Percentiles rank a stretch among this genome's conserved stretches.
Conservation (phyloP, 306 rosid genomes). For the Quercus gilva region DNA sequence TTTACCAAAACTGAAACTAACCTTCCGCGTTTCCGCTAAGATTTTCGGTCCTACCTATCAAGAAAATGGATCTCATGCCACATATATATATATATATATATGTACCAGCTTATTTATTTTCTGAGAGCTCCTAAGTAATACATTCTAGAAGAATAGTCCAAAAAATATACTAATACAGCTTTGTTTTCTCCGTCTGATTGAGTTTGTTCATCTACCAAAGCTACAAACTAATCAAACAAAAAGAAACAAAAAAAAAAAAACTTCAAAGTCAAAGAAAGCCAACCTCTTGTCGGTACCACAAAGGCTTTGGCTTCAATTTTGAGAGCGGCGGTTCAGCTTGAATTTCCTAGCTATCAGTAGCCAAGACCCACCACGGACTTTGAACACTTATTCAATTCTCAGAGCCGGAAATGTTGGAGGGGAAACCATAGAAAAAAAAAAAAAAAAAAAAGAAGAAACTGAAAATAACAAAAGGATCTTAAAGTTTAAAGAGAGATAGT, state of each 20-base stretch:
- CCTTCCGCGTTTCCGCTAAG: conserved; percentile 8
- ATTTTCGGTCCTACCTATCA: conserved; percentile 31
- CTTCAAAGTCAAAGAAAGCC: conserved; percentile 22
- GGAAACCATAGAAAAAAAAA: background rate
- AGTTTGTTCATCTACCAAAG: conserved; percentile 75
- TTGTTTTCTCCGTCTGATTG: conserved; percentile 59
- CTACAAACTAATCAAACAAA: conserved; percentile 21
- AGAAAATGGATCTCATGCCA: background rate
- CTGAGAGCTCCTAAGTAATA: conserved; percentile 12
- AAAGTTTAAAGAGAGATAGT: background rate
- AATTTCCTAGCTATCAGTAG: conserved; percentile 11
- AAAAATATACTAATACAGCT: conserved; percentile 21
- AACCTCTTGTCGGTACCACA: conserved; percentile 46
- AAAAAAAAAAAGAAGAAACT: background rate
- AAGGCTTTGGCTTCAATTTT: conserved; percentile 22
- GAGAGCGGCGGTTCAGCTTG: conserved; percentile 16
- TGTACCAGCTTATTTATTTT: background rate
- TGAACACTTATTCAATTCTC: background rate
- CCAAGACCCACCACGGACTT: conserved; percentile 10
- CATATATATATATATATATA: background rate
- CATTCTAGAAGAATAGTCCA: conserved; percentile 21
- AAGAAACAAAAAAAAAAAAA: background rate
- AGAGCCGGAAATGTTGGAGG: conserved; percentile 19
- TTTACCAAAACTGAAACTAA: conserved; percentile 29
- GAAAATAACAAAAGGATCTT: background rate